Conservation (phyloP, 2,329 filamentous ascomycete species). For the Xylariaceae sp. region DNA sequence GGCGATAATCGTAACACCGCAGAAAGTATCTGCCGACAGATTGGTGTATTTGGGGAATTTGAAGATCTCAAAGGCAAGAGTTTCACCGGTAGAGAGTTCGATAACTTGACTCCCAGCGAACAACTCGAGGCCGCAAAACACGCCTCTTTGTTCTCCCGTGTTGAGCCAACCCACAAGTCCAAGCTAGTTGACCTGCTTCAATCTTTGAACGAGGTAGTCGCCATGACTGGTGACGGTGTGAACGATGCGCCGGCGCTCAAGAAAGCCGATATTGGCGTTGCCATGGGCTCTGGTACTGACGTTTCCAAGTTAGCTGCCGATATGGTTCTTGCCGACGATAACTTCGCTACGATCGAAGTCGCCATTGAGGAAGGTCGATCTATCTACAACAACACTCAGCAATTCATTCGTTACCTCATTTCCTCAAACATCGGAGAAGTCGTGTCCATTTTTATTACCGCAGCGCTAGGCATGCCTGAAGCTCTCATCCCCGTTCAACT, state of each 20-base stretch:
- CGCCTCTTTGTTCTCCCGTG: constrained; percentile 93
- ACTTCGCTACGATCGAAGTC: constrained; percentile 96
- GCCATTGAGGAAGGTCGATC: constrained; percentile 96
- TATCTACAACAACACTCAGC: constrained; percentile 99
- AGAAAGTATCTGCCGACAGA: constrained; percentile 96
- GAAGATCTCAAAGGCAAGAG: constrained; percentile 92
- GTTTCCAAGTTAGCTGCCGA: constrained; percentile 96
- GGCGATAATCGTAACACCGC: constrained; percentile 98
- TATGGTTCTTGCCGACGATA: constrained; percentile 98
- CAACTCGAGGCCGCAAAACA: constrained; percentile 83
- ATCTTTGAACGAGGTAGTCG: constrained; percentile 90
- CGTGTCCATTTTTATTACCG: constrained; percentile 97
- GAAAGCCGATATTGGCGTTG: constrained; percentile 98
- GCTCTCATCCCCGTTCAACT: constrained; percentile 96
- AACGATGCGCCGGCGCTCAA: constrained; percentile 98
- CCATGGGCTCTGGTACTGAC: constrained; percentile 97
- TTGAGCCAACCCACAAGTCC: constrained; percentile 96
- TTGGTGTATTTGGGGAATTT: constrained; percentile 84
- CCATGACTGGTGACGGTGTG: constrained; percentile 98
- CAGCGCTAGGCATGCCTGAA: constrained; percentile 95
- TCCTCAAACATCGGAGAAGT: constrained; percentile 99
- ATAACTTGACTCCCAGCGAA: constrained; percentile 78
- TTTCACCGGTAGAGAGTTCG: constrained; percentile 94
- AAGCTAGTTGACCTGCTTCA: constrained; percentile 96
- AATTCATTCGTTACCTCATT: constrained; percentile 99